Conservation (phyloP, 2,329 filamentous ascomycete species). For the Penicillium digitatum region DNA sequence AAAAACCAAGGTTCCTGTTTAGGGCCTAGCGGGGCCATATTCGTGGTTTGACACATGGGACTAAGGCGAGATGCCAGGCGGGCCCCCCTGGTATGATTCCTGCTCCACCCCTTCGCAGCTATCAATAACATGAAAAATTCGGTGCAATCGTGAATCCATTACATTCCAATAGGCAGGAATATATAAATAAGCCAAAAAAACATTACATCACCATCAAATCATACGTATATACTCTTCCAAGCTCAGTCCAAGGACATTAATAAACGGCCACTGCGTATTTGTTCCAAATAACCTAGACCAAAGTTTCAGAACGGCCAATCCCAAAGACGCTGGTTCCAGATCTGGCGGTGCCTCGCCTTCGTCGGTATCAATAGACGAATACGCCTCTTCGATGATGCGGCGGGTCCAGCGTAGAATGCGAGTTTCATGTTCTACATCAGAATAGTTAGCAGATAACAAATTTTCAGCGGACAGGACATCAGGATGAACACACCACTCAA, state of each 20-base stretch:
- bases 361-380: conserved; percentile 31
- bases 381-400: conserved; percentile 34
- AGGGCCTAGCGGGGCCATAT: too few relatives aligned
- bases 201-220: conserved; percentile 16
- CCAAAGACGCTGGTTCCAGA: conserved; percentile 27
- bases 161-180: neutral
- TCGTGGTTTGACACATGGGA: too few relatives aligned
- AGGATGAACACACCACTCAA: conserved; percentile 25
- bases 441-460: neutral
- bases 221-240: conserved; percentile 29
- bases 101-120: too few relatives aligned
- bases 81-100: too few relatives aligned
- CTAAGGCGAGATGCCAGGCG: too few relatives aligned
- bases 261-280: conserved; percentile 36
- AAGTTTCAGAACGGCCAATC: conserved; percentile 28
- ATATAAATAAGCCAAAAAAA: neutral
- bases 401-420: conserved; percentile 33
- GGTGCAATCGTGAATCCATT: neutral
- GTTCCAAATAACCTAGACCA: conserved; percentile 32
- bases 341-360: conserved; percentile 21
- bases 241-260: conserved; percentile 32
- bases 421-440: conserved; percentile 27
- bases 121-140: too few relatives aligned
- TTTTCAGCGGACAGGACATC: neutral
- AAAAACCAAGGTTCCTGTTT: too few relatives aligned